Conservation (phyloP, 192 early-diverging fungal species). For the Coemansia sp. region DNA sequence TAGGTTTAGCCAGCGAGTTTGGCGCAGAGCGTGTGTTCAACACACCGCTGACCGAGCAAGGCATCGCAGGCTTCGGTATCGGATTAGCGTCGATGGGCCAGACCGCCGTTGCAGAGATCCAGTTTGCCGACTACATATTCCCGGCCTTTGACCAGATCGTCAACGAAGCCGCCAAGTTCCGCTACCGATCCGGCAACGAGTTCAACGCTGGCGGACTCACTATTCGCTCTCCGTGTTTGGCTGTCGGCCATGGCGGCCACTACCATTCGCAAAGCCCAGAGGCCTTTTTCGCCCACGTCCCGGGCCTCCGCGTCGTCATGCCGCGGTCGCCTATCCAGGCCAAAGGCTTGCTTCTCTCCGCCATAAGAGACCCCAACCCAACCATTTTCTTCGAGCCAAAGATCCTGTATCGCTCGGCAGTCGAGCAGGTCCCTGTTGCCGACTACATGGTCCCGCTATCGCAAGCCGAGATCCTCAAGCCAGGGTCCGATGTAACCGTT, state of each 20-base stretch:
- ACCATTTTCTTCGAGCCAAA: conserved; percentile 97
- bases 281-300: conserved; percentile 92
- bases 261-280: conserved; percentile 96
- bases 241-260: conserved; percentile 95
- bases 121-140: conserved; percentile 98
- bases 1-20: conserved; percentile 87
- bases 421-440: conserved; percentile 90
- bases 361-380: conserved; percentile 91
- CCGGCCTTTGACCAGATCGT: conserved; percentile 98
- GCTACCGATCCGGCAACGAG: conserved; percentile 90
- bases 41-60: conserved; percentile 94
- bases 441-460: conserved; percentile 90
- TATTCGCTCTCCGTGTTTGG: conserved; percentile 85
- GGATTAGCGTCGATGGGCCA: conserved; percentile 93
- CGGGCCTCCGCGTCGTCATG: conserved; percentile 90
- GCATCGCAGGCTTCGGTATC: conserved; percentile 92
- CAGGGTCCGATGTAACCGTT: conserved; percentile 85
- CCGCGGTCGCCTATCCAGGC: conserved; percentile 93
- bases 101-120: conserved; percentile 97
- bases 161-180: conserved; percentile 97
- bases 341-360: conserved; percentile 87
- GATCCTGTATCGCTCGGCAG: conserved; percentile 91
- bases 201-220: conserved; percentile 91
- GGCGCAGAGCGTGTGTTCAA: conserved; percentile 94
- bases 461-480: conserved; percentile 86